Conservation (phyloP, 2,329 filamentous ascomycete genomes). For the Allantophomopsis lycopodina region DNA sequence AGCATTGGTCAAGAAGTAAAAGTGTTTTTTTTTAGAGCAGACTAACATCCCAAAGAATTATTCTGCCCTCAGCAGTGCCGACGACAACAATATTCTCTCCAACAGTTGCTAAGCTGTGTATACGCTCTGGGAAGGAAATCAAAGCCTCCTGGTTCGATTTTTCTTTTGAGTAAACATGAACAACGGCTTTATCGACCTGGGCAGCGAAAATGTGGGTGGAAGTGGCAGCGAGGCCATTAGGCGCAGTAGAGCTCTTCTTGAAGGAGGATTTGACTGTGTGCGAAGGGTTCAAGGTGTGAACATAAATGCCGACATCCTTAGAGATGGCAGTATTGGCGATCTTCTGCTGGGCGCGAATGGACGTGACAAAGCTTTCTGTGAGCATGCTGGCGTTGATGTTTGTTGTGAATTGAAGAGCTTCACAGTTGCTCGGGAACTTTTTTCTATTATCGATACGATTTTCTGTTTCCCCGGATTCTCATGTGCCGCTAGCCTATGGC, state of each 20-base stretch:
- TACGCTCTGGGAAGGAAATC: constrained; percentile 76
- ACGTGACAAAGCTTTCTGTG: constrained; percentile 44
- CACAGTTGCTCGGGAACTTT: not conserved
- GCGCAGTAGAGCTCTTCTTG: constrained; percentile 81
- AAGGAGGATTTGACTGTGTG: constrained; percentile 63
- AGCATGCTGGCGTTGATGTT: constrained; percentile 27
- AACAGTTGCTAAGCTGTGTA: constrained; percentile 63
- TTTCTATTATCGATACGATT: not conserved
- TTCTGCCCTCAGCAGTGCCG: constrained; percentile 71
- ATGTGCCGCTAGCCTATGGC: too few species aligned
- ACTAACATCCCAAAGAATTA: constrained; percentile 75
- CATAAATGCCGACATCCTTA: constrained; percentile 78
- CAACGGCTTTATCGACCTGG: constrained; percentile 79
- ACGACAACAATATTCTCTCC: constrained; percentile 58
- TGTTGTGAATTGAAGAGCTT: not conserved
- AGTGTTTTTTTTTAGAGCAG: not conserved
- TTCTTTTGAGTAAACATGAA: constrained; percentile 80
- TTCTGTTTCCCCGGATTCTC: not conserved
- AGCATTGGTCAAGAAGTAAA: too few species aligned
- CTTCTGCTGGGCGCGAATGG: constrained; percentile 41
- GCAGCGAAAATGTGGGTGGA: constrained; percentile 79
- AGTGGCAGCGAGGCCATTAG: constrained; percentile 69
- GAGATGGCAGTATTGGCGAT: constrained; percentile 48
- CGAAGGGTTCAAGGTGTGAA: constrained; percentile 69
- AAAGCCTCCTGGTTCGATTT: constrained; percentile 80